These are phyloP conservation scores for Macrocystidia cucumis DNA, from an alignment of 1,284 basidiomycete genomes.

Conservation along the genomic window DNA sequence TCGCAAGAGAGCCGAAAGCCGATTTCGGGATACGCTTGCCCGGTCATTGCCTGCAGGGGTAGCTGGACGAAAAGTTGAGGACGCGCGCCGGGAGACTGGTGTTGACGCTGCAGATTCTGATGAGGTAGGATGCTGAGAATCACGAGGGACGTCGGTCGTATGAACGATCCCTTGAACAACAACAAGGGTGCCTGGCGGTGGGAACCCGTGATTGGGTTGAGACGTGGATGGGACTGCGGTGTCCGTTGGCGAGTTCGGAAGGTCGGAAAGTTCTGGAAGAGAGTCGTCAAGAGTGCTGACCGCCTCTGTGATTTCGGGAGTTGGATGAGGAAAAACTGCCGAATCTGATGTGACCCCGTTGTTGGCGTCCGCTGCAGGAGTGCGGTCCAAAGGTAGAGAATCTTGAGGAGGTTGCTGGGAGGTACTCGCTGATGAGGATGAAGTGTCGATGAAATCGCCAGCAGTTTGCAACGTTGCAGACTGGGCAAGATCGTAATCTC, in stretches of 20 bases:
- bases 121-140: slow-evolving; percentile 9
- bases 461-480: too few species aligned
- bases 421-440: too few species aligned
- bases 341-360: too few species aligned
- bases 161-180: slow-evolving; percentile 78
- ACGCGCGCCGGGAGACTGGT: slow-evolving; percentile 15
- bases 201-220: slow-evolving; percentile 27
- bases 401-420: too few species aligned
- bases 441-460: too few species aligned
- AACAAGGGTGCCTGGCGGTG: slow-evolving; percentile 67
- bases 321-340: too few species aligned
- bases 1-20: slow-evolving; percentile 35
- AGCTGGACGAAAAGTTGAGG: slow-evolving; percentile 19
- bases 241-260: too few species aligned
- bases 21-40: slow-evolving; percentile 20
- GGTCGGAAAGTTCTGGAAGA: neutral
- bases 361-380: too few species aligned
- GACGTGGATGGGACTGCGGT: neutral
- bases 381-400: too few species aligned
- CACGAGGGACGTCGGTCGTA: slow-evolving; percentile 55
- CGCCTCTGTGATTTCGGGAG: too few species aligned
- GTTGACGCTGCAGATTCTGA: slow-evolving; percentile 10
- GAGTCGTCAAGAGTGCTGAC: too few species aligned
- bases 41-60: slow-evolving; percentile 6
- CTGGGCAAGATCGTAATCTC: too few species aligned